These are phyloP conservation scores for Berberis vulgaris DNA, from an alignment of 164 flowering plant species.

Conservation along the genomic window DNA sequence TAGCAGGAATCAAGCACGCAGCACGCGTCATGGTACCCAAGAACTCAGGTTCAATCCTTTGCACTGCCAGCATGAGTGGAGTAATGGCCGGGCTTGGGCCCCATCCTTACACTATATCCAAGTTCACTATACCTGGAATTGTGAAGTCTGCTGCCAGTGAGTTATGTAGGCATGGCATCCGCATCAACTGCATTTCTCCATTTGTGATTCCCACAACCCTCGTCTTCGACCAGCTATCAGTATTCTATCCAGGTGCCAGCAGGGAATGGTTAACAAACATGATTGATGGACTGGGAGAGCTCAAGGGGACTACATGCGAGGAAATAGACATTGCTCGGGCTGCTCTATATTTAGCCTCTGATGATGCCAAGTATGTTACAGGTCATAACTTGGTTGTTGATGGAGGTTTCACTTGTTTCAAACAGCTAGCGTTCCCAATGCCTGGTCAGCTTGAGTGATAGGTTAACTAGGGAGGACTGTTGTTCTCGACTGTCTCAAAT, in stretches of 20 bases:
- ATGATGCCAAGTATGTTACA: constrained; percentile 53
- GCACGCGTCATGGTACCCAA: constrained; percentile 59
- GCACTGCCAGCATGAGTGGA: constrained; percentile 63
- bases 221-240: constrained; percentile 20
- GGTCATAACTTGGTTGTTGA: constrained; percentile 77
- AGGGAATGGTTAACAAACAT: constrained; percentile 24
- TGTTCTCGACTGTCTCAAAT: too few relatives aligned
- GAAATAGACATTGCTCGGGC: constrained; percentile 55
- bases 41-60: constrained; percentile 48
- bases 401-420: constrained; percentile 60
- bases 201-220: constrained; percentile 39
- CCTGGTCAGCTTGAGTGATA: constrained; percentile 9
- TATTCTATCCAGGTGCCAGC: constrained; percentile 15
- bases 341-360: constrained; percentile 57
- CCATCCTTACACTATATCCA: constrained; percentile 50
- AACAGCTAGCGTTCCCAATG: constrained; percentile 32
- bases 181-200: constrained; percentile 69
- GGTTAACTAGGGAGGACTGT: too few relatives aligned
- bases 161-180: constrained; percentile 39
- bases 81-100: constrained; percentile 62
- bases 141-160: constrained; percentile 53
- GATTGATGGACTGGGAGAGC: constrained; percentile 39
- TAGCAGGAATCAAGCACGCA: constrained; percentile 69
- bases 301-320: constrained; percentile 40
- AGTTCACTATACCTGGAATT: constrained; percentile 44